Conservation (phyloP, 2,329 filamentous ascomycete species). For the Colletotrichum ledebouriae region DNA sequence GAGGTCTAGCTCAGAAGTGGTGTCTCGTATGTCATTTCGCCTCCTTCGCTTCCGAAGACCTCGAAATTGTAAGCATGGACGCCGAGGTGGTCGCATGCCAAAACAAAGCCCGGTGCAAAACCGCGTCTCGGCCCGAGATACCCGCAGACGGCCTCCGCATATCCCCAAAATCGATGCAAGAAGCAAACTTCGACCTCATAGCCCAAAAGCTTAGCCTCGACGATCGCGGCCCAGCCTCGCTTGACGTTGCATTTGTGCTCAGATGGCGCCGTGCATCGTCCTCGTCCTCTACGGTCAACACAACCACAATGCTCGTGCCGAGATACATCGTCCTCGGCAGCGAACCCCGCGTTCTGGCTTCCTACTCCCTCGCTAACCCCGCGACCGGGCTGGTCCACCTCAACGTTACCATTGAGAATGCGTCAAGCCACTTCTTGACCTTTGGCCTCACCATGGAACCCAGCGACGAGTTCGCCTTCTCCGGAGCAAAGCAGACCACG, state of each 20-base stretch:
- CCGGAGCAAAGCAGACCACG: conserved; percentile 84
- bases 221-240: conserved; percentile 79
- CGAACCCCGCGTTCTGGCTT: conserved; percentile 86
- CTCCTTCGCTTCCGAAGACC: conserved; percentile 81
- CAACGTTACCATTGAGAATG: conserved; percentile 85
- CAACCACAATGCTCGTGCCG: conserved; percentile 80
- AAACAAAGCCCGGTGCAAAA: conserved; percentile 72
- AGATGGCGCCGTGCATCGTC: conserved; percentile 75
- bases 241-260: conserved; percentile 82
- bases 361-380: conserved; percentile 60
- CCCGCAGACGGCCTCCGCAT: conserved; percentile 64
- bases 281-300: conserved; percentile 60
- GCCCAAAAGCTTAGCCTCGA: conserved; percentile 84
- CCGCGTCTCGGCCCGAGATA: conserved; percentile 55
- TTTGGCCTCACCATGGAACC: conserved; percentile 95
- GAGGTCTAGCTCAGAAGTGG: conserved; percentile 86
- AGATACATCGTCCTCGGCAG: conserved; percentile 83
- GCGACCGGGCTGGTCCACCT: conserved; percentile 58
- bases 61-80: conserved; percentile 74
- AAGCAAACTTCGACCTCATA: conserved; percentile 79
- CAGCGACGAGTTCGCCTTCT: conserved; percentile 92
- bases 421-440: conserved; percentile 92
- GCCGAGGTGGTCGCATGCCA: conserved; percentile 71
- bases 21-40: conserved; percentile 78
- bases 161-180: conserved; percentile 75